Evolutionary conservation across 2,329 filamentous ascomycete species (phyloP), one percentile per base, ranked within the genome.

Genomic region (Penicillium sp.): DNA sequence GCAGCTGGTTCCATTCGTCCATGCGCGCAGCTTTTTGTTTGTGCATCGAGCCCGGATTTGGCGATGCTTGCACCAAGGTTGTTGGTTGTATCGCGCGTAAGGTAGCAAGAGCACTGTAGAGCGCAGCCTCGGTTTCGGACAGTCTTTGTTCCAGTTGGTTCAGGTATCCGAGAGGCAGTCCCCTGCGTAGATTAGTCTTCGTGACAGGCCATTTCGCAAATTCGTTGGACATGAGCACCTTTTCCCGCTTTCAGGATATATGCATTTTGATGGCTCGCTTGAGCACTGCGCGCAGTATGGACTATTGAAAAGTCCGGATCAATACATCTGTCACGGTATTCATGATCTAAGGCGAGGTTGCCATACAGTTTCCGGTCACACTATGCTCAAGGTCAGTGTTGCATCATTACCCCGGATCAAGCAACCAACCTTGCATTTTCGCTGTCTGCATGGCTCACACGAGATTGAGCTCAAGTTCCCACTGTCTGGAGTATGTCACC

Each of bases 131-230:
- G 22, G 66, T 68, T 24, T 67, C 65, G 18, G 55, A 46, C 36
- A 68, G 56, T 40, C 66, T 55, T 41, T 66, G 58, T 49, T 68
- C 66, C 10, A 68, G 58, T 60, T 65, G 66, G 18, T 65, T 67
- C 10, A 68, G 39, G 49, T 68, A 67, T 27, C 66, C 66, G 11
- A 66, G 57, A 4, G 66, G 66, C 14, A 68, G 37, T 5, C 66
- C 66, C 52, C 66, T 68, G 41, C 16, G 37, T 19, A 37, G 31
- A 18, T 54, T 18, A 31, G 40, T 56, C n/a, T 36, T 55, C 35
- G 24, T 50, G 47, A 46, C n/a, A 51, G 47, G 35, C 16, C 33
- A 33, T 37, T 13, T 37, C 33, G 16, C 18, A 51, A 27, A 9
- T 24, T 39, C 18, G 10, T 36, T 16, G 6, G 16, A 36, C 10